Conservation (phyloP, 306 rosid genomes). For the Trifolium pratense region DNA sequence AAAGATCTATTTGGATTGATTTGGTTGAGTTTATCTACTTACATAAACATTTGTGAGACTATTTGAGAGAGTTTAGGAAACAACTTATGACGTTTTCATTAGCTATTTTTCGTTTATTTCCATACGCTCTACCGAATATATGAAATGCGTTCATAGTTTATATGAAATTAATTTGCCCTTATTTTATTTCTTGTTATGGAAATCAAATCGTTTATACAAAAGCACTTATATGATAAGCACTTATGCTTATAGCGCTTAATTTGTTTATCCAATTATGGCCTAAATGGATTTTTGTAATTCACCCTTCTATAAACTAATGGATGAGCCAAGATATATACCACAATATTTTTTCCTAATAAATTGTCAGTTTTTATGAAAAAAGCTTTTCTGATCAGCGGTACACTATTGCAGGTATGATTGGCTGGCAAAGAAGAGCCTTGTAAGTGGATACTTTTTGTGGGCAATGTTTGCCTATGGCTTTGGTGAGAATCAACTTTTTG, state of each 20-base stretch:
- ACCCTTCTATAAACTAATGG: slow-evolving; percentile 25
- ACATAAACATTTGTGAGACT: not conserved
- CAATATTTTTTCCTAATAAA: slow-evolving; percentile 24
- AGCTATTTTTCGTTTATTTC: not conserved
- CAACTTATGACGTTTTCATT: not conserved
- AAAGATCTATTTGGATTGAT: not conserved
- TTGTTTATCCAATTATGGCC: not conserved
- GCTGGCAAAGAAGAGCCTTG: slow-evolving; percentile 76
- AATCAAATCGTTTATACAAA: not conserved
- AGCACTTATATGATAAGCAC: not conserved
- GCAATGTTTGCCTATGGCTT: slow-evolving; percentile 94
- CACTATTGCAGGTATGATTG: slow-evolving; percentile 77
- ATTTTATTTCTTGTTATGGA: not conserved
- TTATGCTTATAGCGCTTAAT: not conserved
- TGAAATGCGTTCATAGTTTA: too few species aligned
- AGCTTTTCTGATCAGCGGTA: slow-evolving; percentile 16
- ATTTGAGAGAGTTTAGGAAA: not conserved
- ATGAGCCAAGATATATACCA: not conserved
- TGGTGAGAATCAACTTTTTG: slow-evolving; percentile 58
- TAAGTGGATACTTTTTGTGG: slow-evolving; percentile 91
- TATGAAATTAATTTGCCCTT: too few species aligned
- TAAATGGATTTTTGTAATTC: not conserved
- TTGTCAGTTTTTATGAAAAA: slow-evolving; percentile 6
- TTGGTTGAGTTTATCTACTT: not conserved
- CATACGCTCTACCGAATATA: too few species aligned